phyloP scores from a whole-genome alignment of 345 rosid species.

The Pseudoturritis turrita region DNA sequence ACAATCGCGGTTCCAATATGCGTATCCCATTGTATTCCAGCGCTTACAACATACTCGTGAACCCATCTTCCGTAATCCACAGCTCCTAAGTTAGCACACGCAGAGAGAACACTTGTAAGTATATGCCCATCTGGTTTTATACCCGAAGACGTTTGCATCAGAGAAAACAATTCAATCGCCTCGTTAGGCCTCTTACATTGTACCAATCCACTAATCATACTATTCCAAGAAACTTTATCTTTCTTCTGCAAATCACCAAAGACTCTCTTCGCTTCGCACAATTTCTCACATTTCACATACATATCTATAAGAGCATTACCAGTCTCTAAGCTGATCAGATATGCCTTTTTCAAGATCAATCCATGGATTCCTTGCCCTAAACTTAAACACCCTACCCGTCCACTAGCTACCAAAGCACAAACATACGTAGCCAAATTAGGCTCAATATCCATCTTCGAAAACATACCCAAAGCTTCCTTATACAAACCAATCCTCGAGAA shows the following conservation, averaged over 20 bases:
- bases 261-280: constrained; percentile 36
- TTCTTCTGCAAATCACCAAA: constrained; percentile 35
- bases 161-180: constrained; percentile 36
- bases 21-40: constrained; percentile 36
- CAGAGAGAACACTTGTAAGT: constrained; percentile 47
- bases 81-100: constrained; percentile 45
- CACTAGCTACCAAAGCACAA: constrained; percentile 37
- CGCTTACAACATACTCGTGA: constrained; percentile 35
- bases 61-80: constrained; percentile 50
- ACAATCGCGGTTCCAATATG: constrained; percentile 40
- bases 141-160: constrained; percentile 34
- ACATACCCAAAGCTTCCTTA: constrained; percentile 35
- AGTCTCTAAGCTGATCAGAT: constrained; percentile 24
- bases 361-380: constrained; percentile 40
- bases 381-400: constrained; percentile 34
- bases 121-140: constrained; percentile 39
- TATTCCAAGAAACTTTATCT: constrained; percentile 49
- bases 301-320: constrained; percentile 47
- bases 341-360: constrained; percentile 26
- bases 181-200: constrained; percentile 34
- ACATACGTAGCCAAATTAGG: constrained; percentile 36
- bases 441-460: constrained; percentile 39
- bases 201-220: constrained; percentile 44
- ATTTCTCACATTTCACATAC: constrained; percentile 42
- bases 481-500: constrained; percentile 34